Evolutionary conservation across 257 asterid genomes (phyloP), one percentile per base, ranked within the genome.

Genomic region (Solanum megistacrolobum): DNA sequence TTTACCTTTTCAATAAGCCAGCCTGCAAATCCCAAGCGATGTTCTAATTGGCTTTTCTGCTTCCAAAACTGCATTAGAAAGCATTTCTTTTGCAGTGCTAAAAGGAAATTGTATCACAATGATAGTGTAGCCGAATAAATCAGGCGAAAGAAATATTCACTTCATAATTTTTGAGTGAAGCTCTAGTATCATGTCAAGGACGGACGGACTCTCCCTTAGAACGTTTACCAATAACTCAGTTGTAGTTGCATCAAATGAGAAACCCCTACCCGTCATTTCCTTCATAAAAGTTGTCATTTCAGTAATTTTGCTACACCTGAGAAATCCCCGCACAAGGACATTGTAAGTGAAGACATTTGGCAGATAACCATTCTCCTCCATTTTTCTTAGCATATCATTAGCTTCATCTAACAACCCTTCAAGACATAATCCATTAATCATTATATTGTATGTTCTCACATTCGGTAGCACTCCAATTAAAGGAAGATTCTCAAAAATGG

Each of bases 341-440:
- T 68, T 84, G 52, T 66, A 85, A 12, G 88, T 87, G 2, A 69
- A 20, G 21, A 21, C 7, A 4, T 89, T 0, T 6, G 90, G 60
- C 0, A 27, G 10, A 32, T 41, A 85, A 20, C 83, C 78, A 23
- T 38, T 41, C 9, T 52, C 55, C 62, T 20, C 43, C 89, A 90
- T 90, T 58, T 69, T 66, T 9, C 25, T 36, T 5, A 72, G 18
- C 14, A 85, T 66, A 11, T 10, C 69, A 69, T 81, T 86, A 0
- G 89, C 90, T 66, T 90, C 91, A n/a, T 85, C 36, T 3, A 88
- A 20, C 71, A 86, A 65, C 13, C 89, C 90, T 71, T 62, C 58
- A 2, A 32, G 52, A 14, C 90, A 88, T 1, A 88, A 73, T 9
- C 32, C 82, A 72, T 10, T 6, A 4, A 89, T 87, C 71, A 88